Evolutionary conservation across 164 flowering plant species (phyloP).

Genomic region (Berberis thunbergii): DNA sequence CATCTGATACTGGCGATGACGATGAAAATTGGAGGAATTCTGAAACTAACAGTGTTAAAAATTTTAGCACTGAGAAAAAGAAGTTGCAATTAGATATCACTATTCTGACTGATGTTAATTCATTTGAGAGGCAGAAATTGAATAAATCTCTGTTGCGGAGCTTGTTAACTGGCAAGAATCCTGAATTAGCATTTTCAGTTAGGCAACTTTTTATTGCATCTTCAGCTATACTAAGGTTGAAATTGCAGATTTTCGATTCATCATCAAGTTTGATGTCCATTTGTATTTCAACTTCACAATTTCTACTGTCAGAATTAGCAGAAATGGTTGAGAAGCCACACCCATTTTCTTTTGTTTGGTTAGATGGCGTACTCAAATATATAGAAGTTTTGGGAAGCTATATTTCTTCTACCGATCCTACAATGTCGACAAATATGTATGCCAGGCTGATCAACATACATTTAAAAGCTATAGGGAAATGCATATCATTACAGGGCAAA

Average conservation of each 20-base stretch:
- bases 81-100: slow-evolving; percentile 9
- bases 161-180: slow-evolving; percentile 52
- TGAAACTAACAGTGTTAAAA: slow-evolving; percentile 4
- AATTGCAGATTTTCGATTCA: slow-evolving; percentile 21
- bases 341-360: slow-evolving; percentile 48
- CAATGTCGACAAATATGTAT: slow-evolving; percentile 40
- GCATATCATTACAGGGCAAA: slow-evolving; percentile 72
- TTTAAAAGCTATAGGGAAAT: slow-evolving; percentile 61
- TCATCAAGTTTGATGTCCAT: slow-evolving; percentile 26
- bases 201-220: slow-evolving; percentile 53
- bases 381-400: slow-evolving; percentile 63
- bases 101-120: slow-evolving; percentile 24
- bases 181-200: slow-evolving; percentile 45
- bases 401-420: slow-evolving; percentile 35
- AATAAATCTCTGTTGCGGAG: slow-evolving; percentile 34
- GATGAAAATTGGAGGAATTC: slow-evolving; percentile 2
- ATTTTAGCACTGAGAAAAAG: slow-evolving; percentile 5
- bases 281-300: slow-evolving; percentile 35
- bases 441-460: slow-evolving; percentile 52
- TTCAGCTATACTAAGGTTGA: slow-evolving; percentile 60
- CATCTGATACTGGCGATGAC: slow-evolving; percentile 12
- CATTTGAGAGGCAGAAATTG: slow-evolving; percentile 19
- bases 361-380: slow-evolving; percentile 70
- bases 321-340: slow-evolving; percentile 30
- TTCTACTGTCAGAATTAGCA: slow-evolving; percentile 47